Evolutionary conservation across 1,284 basidiomycete genomes (phyloP), one percentile per base, ranked within the genome.

Genomic region (Trichosporon ovoides): DNA sequence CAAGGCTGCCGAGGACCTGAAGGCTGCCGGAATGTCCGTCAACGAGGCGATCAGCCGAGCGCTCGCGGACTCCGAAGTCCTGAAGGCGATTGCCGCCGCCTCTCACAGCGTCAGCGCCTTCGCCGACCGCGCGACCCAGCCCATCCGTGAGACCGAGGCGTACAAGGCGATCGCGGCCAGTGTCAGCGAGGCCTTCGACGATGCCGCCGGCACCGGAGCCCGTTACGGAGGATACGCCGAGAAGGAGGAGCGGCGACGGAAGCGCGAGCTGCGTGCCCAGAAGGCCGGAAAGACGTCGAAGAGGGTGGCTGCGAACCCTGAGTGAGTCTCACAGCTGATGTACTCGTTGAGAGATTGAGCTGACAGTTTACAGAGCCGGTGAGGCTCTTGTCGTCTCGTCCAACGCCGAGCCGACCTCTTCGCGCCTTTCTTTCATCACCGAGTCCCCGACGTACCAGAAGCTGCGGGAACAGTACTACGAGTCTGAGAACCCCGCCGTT

Each of bases 181-280:
- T 11, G 80, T 98, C 18, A 80, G 91, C 22, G 95, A 98, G 67
- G 91, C 93, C 7, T 83, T 98, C 49, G 94, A 98, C 68, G 94
- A 98, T 73, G 90, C 89, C 58, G 64, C 65, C 3, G 72, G 70
- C 28, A 56, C 58, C 11, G 63, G 66, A 11, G 89, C 89, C 6
- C 88, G 91, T 68, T 90, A 95, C 78, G 92, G 90, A 55, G 93
- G 93, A 0, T 97, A 93, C 68, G 89, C 95, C 73, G 92, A 94
- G 74, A 91, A 88, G 74, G 93, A 94, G 72, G 88, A 85, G 34
- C 83, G 93, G 55, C 80, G 92, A 68, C 79, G 84, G 66, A 83
- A 87, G 65, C 81, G 89, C 66, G 87, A 89, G 76, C 81, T 81
- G 65, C 84, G 88, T 52, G 81, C 91, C 37, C 86, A 82, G 62